Conservation (phyloP, 768 basidiomycete species). For the Kwoniella sp. region DNA sequence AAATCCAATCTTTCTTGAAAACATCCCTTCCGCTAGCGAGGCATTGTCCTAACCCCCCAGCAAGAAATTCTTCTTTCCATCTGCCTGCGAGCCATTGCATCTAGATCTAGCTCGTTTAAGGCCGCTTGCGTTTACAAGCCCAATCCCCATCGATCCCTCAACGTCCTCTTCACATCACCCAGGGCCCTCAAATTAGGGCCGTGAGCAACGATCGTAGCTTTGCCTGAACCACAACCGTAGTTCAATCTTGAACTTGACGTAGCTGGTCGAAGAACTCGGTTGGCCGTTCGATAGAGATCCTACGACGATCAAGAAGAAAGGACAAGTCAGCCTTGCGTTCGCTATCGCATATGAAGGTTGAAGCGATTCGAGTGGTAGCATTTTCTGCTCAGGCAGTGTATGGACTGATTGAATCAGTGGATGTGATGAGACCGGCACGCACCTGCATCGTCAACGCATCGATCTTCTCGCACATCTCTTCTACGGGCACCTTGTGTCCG, state of each 20-base stretch:
- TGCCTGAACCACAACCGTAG: constrained; percentile 58
- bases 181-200: constrained; percentile 69
- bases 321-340: background rate
- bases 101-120: too few species aligned
- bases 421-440: constrained; percentile 14
- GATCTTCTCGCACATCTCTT: constrained; percentile 86
- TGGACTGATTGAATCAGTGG: too few species aligned
- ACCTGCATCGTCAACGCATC: constrained; percentile 67
- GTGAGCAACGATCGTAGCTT: constrained; percentile 79
- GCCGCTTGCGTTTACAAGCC: too few species aligned
- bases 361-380: too few species aligned
- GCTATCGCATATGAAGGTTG: too few species aligned
- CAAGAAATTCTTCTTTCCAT: too few species aligned
- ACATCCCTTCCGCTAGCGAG: too few species aligned
- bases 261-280: constrained; percentile 63
- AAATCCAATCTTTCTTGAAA: too few species aligned
- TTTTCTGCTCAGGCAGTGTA: too few species aligned
- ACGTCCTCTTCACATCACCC: constrained; percentile 58
- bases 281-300: constrained; percentile 74
- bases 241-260: constrained; percentile 35
- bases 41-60: too few species aligned
- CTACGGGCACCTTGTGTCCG: constrained; percentile 77
- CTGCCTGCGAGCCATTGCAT: too few species aligned
- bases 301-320: constrained; percentile 28
- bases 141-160: constrained; percentile 51